A percentile compares a stretch with the other conserved stretches of the same genome.
These are phyloP conservation scores for Claviceps lovelessii DNA, from an alignment of 2,329 filamentous ascomycete genomes.

Conservation along the genomic window DNA sequence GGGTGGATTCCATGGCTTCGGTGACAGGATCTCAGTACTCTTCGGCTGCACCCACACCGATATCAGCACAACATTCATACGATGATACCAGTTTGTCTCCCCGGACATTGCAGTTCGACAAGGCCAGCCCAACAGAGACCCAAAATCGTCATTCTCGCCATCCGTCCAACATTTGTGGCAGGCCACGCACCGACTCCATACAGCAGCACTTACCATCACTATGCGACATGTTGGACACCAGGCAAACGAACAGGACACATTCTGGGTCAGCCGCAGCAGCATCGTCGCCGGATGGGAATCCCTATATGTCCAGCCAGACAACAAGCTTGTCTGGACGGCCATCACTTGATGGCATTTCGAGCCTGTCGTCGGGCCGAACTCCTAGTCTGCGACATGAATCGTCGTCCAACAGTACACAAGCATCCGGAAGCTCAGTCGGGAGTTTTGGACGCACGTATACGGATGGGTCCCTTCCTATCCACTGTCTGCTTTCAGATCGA, in stretches of 20 bases:
- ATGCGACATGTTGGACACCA: conserved; percentile 32
- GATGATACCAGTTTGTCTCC: conserved; percentile 34
- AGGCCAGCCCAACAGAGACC: conserved; percentile 14
- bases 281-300: conserved; percentile 1
- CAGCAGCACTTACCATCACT: conserved; percentile 30
- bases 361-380: conserved; percentile 15
- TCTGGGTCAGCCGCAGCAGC: conserved; percentile 2
- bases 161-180: conserved; percentile 15
- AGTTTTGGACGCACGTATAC: conserved; percentile 27
- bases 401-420: conserved; percentile 29
- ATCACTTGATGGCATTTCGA: conserved; percentile 13
- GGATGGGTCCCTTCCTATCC: conserved; percentile 39
- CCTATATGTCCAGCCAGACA: not conserved
- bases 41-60: conserved; percentile 20
- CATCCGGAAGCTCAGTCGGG: conserved; percentile 25
- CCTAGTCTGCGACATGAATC: conserved; percentile 32
- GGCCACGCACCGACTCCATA: conserved; percentile 10
- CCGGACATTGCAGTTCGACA: conserved; percentile 22
- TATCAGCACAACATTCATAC: conserved; percentile 21
- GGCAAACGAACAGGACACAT: conserved; percentile 10
- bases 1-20: conserved; percentile 34
- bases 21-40: conserved; percentile 31
- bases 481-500: conserved; percentile 34
- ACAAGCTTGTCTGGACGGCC: conserved; percentile 7
- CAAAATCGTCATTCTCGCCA: conserved; percentile 14